Percentiles rank a stretch among this genome's conserved stretches.
Conservation (phyloP, 2,329 filamentous ascomycete species). For the Penicillium sumatraense region DNA sequence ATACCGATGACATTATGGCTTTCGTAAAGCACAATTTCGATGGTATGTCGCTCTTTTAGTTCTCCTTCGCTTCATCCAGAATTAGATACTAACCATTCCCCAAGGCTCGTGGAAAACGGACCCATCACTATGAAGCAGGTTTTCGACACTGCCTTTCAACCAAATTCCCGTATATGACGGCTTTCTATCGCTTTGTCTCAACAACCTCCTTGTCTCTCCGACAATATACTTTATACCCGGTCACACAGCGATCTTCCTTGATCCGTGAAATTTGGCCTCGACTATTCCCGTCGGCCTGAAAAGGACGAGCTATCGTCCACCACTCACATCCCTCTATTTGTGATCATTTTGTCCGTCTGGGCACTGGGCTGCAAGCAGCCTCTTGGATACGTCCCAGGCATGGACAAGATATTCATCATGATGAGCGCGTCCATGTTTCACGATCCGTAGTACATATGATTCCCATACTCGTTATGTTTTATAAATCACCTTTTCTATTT, state of each 20-base stretch:
- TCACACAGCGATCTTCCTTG: background rate
- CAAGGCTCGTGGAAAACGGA: constrained; percentile 46
- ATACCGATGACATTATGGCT: constrained; percentile 89
- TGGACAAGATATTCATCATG: background rate
- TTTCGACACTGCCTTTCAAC: background rate
- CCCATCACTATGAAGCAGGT: constrained; percentile 31
- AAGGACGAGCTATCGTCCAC: background rate
- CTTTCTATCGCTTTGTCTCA: background rate
- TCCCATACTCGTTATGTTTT: constrained; percentile 19
- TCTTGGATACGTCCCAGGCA: background rate
- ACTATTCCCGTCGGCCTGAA: background rate
- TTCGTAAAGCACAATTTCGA: constrained; percentile 98
- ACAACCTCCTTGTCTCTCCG: background rate
- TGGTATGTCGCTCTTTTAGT: constrained; percentile 58
- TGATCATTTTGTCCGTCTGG: constrained; percentile 1
- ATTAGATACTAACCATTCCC: constrained; percentile 16
- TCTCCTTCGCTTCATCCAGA: background rate
- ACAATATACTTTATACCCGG: background rate
- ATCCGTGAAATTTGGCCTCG: background rate
- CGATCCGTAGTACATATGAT: constrained; percentile 22
- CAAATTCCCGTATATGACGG: background rate
- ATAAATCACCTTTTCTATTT: constrained; percentile 3
- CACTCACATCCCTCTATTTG: background rate
- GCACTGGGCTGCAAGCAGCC: constrained; percentile 1
- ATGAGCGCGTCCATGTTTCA: constrained; percentile 12